Base-by-base conservation (phyloP, 805 yeast species). In the Candida ulmi region DNA sequence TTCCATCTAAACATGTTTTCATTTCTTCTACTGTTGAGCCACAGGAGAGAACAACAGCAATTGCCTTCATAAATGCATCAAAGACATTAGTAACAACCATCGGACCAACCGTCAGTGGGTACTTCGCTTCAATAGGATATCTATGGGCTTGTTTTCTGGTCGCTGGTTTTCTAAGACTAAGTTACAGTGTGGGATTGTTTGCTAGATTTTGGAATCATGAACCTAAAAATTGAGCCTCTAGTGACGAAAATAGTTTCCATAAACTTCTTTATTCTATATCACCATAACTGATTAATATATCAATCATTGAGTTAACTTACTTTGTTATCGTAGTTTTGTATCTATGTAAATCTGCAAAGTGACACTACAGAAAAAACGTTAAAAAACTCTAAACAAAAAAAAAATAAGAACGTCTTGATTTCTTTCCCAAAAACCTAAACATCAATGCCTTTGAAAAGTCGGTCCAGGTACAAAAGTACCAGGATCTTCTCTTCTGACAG, bases 1-100 rank as follows among this genome's bases (percentile, higher is more conserved):
- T 65, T 23, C 72, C 74, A 1, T 70, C 76, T 9, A 71, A 71
- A 39, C 71, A 68, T 35, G 72, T 71, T 5, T 69, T 71, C 43
- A 56, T 70, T 17, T 69, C 73, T 8, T 54, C 72, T 0, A 55
- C 66, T 25, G 66, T 66, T 5, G 55, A 65, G 5, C 66, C 66
- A 21, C 49, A 55, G 25, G 69, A 66, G 39, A 51, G 74, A 36
- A 67, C 74, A 2, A 64, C 69, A 1, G 71, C 68, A 1, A 60
- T 71, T 40, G 68, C 68, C 1, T 63, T 69, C 58, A 71, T 65
- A 15, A 71, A 71, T 49, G 67, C 71, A 11, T 62, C 65, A 16
- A 62, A 70, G 41, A 69, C 72, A 1, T 36, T 68, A 36, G 68
- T 66, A 3, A 69, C 64, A 39, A 60, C 64, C 5, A 34, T 68